A percentile compares a stretch with the other conserved stretches of the same genome.
Evolutionary conservation across 73 alveolate genomes (phyloP).

Genomic region (Tetrahymena malaccensis): DNA sequence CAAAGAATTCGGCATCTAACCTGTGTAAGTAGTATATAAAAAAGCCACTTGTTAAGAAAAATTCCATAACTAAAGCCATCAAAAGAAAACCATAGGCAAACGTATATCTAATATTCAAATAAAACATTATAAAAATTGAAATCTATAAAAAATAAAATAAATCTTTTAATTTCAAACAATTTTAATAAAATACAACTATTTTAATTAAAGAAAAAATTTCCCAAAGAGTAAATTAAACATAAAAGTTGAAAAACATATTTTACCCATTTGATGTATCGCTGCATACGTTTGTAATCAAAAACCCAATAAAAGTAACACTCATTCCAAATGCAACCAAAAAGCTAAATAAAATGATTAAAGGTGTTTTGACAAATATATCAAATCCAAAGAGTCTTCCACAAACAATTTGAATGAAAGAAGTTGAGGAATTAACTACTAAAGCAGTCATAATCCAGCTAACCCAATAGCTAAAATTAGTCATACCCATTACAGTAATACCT

Average conservation of each 20-base stretch:
- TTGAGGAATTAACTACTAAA: slow-evolving; percentile 3
- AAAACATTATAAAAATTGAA: slow-evolving; percentile 6
- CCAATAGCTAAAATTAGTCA: slow-evolving; percentile 51
- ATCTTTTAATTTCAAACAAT: too few species aligned
- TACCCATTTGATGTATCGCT: slow-evolving; percentile 44
- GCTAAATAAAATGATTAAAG: slow-evolving; percentile 37
- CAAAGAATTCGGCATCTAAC: slow-evolving; percentile 40
- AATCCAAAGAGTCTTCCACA: slow-evolving; percentile 28
- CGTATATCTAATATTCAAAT: slow-evolving; percentile 9
- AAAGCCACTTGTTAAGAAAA: slow-evolving; percentile 4
- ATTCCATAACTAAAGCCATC: slow-evolving; percentile 22
- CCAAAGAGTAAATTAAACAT: too few species aligned
- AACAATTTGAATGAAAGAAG: slow-evolving; percentile 16
- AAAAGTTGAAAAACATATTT: too few species aligned
- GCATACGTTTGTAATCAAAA: slow-evolving; percentile 25
- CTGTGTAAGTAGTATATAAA: slow-evolving; percentile 3
- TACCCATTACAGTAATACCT: slow-evolving; percentile 53
- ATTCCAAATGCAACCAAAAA: slow-evolving; percentile 36
- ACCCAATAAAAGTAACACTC: slow-evolving; percentile 34
- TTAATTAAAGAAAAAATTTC: too few species aligned
- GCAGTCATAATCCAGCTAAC: slow-evolving; percentile 52
- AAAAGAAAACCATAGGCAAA: slow-evolving; percentile 28
- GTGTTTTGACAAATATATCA: slow-evolving; percentile 54
- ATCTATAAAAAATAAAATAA: neutral
- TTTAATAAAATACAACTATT: too few species aligned